Base-by-base conservation (phyloP, 2,329 filamentous ascomycete genomes). In the Fusarium kyushuense region DNA sequence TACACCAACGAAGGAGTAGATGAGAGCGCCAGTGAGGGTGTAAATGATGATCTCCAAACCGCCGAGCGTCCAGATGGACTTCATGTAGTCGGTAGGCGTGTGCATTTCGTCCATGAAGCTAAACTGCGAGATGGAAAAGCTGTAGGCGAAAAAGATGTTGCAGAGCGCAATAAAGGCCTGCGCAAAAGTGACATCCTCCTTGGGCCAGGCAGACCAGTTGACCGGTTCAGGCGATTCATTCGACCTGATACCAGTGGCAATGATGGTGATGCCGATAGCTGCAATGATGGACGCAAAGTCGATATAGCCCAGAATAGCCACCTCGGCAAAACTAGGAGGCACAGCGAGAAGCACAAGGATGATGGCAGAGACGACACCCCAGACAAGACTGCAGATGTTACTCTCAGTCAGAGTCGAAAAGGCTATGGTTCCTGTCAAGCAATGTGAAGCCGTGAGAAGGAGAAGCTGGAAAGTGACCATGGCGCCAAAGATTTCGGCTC, bases 71-170 rank as follows among this genome's bases (percentile, higher is more conserved):
- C 82, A 80, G 38, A 92, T 82, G 11, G 88, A 83, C 76, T 82
- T 81, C 67, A 72, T 67, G 43, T 76, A 82, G 58, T 82, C 79
- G 10, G 47, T 38, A 9, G 80, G 80, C 3, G 79, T 81, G 55
- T 82, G 80, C 80, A 82, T 82, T 72, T 82, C 80, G 52, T 82
- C 80, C 80, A 82, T 82, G 70, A 82, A 82, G 72, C 76, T 79
- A 72, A 82, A 81, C 71, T 82, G 80, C 56, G 78, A 81, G 30
- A 82, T 74, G 14, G 79, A 78, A 36, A 81, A 82, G 66, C 87
- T 81, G 78, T 89, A 92, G 41, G 90, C 89, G 59, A 92, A 86
- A 58, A 90, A 82, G 53, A 92, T 91, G 76, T 91, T 91, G 69
- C 80, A 83, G n/a, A 89, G 81, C 3, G 86, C 83, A 12, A 85